phyloP scores from a whole-genome alignment of 345 rosid genomes.

The Citrus unshiu region DNA sequence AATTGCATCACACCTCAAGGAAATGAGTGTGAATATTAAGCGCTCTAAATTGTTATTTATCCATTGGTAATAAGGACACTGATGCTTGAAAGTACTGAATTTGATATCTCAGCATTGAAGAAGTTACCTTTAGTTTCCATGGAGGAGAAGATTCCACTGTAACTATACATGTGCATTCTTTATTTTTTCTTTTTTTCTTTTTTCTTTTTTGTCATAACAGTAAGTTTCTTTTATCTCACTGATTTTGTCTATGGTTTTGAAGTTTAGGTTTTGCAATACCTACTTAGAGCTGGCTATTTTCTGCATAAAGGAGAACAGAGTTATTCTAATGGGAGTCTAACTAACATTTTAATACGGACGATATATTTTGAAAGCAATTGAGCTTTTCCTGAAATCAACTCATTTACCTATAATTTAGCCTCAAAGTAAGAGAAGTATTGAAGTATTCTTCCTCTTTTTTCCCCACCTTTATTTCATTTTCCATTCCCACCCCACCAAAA shows the following conservation, averaged over 20 bases:
- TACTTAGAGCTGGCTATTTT: conserved; percentile 91
- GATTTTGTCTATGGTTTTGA: conserved; percentile 14
- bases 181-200: not conserved
- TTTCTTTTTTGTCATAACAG: not conserved
- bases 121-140: conserved; percentile 95
- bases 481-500: too few relatives aligned
- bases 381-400: conserved; percentile 81
- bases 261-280: conserved; percentile 63
- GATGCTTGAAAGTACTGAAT: conserved; percentile 23
- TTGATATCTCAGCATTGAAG: conserved; percentile 56
- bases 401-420: conserved; percentile 84
- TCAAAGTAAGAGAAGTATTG: conserved; percentile 29
- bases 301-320: conserved; percentile 55
- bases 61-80: conserved; percentile 7
- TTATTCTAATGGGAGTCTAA: conserved; percentile 55
- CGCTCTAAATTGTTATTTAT: not conserved
- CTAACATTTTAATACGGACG: conserved; percentile 66
- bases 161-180: conserved; percentile 32
- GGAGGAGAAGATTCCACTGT: conserved; percentile 99
- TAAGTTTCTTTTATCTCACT: conserved; percentile 16
- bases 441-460: too few relatives aligned
- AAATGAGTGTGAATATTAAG: not conserved
- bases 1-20: not conserved
- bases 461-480: too few relatives aligned
- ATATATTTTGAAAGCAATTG: conserved; percentile 87